Percentiles rank a stretch among this genome's conserved stretches.
Evolutionary conservation across 176 grass and related monocot genomes (phyloP).

Genomic region (Paspalum notatum): DNA sequence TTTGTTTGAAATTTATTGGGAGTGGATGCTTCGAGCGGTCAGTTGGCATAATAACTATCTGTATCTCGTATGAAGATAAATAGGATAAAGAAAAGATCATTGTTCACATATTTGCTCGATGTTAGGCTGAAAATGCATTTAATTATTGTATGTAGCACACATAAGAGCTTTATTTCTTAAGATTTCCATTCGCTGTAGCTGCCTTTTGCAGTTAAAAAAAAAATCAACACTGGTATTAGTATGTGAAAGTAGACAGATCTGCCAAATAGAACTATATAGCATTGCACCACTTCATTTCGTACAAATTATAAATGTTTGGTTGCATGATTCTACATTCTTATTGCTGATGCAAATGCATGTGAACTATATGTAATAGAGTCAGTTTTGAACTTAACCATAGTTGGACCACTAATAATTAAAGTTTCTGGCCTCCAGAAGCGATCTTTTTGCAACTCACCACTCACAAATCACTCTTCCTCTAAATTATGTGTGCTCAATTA

Average conservation of each 20-base stretch:
- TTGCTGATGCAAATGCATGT: neutral
- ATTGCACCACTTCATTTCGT: no score
- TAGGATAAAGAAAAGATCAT: neutral
- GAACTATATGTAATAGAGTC: neutral
- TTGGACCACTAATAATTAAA: neutral
- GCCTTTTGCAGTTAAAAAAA: neutral
- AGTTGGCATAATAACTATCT: neutral
- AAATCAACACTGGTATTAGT: neutral
- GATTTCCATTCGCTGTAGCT: neutral
- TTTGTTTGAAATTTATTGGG: neutral
- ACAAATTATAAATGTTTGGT: neutral
- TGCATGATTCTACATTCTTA: neutral
- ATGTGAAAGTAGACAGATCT: neutral
- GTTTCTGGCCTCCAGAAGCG: neutral
- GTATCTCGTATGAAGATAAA: neutral
- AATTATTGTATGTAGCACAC: neutral
- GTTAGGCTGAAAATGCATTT: no score
- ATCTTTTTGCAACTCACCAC: neutral
- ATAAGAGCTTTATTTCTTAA: neutral
- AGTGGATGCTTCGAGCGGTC: neutral
- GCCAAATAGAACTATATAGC: neutral
- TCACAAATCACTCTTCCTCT: neutral
- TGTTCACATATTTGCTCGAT: neutral
- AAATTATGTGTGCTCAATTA: neutral
- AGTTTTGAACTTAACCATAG: neutral